Base-by-base conservation (phyloP, 169 alveolate genomes). In the Besnoitia besnoiti region DNA sequence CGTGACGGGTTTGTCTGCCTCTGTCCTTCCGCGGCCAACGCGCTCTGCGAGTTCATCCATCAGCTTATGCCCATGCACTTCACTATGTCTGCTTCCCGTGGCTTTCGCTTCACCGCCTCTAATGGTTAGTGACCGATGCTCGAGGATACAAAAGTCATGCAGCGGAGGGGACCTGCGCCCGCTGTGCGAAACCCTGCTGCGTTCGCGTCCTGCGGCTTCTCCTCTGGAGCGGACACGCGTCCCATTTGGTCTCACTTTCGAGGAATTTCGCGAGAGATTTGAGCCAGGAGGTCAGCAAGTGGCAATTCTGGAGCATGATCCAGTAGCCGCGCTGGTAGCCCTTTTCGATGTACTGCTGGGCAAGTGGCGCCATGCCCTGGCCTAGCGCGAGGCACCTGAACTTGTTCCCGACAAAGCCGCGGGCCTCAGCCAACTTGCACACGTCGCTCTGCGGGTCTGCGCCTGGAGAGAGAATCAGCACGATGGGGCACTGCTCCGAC, bases 231-330 rank as follows among this genome's bases (percentile, higher is more conserved):
- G 82, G 10, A 30, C 40, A 8, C 82, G n/a, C n/a, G n/a, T n/a
- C n/a, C n/a, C n/a, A n/a, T n/a, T n/a, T n/a, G n/a, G n/a, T 50
- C 62, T 35, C 39, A 90, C 94, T 94, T 93, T 98, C 99, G 49
- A 98, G 95, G 44, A 96, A 95, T 90, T 96, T 96, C 96, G 98
- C 99, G 39, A 98, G 96, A 75, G 97, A 96, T 95, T 97, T 96
- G 75, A 98, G 96, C 99, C 99, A 98, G 67, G 97, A 96, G 12
- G 96, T 94, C 33, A 98, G 97, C 94, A 98, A 95, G 85, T 98
- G 99, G 89, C 99, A 98, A 79, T 98, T 98, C 95, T 98, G 98
- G 61, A 98, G 97, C 97, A 98, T 95, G 35, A 98, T 97, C 99
- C 99, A 98, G 87, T 96, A 96, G 7, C 99, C 99, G 90, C 98